phyloP scores from a whole-genome alignment of 1,139 yeast species.

The Wickerhamomyces sp. region DNA sequence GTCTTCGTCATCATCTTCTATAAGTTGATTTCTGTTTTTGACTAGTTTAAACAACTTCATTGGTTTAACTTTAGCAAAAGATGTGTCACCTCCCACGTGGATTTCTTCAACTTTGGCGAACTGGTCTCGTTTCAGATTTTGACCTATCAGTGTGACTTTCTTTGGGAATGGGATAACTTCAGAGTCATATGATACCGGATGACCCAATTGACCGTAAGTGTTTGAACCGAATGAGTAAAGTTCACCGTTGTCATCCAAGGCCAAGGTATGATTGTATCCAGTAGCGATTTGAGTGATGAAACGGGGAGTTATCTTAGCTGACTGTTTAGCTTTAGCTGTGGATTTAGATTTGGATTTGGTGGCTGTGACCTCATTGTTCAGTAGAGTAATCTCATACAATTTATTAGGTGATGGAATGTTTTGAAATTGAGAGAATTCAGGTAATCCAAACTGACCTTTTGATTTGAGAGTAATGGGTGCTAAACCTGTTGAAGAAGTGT shows the following conservation, averaged over 20 bases:
- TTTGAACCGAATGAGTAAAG: conserved; percentile 87
- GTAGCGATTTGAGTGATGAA: conserved; percentile 57
- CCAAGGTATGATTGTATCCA: conserved; percentile 73
- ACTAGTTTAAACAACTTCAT: conserved; percentile 25
- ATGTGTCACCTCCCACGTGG: conserved; percentile 65
- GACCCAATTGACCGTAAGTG: conserved; percentile 78
- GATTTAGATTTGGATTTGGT: conserved; percentile 22
- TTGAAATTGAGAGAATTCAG: conserved; percentile 58
- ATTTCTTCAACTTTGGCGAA: conserved; percentile 45
- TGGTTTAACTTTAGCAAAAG: conserved; percentile 47
- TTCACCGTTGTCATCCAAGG: conserved; percentile 54
- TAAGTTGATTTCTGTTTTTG: conserved; percentile 5
- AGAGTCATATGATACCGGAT: conserved; percentile 58
- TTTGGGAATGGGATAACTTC: conserved; percentile 71
- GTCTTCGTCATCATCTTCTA: conserved; percentile 20
- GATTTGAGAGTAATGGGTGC: conserved; percentile 31
- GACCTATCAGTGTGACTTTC: conserved; percentile 37
- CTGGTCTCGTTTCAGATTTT: conserved; percentile 34
- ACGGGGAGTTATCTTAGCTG: conserved; percentile 35
- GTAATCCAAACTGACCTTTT: conserved; percentile 81
- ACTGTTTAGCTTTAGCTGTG: too few relatives aligned
- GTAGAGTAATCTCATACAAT: conserved; percentile 30
- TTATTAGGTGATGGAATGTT: conserved; percentile 39
- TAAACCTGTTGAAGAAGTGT: conserved; percentile 54
- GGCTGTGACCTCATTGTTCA: conserved; percentile 33